Percentiles rank a stretch among this genome's conserved stretches.
phyloP scores from a whole-genome alignment of 2,329 filamentous ascomycete species.

The Myriosclerotinia curreyana region DNA sequence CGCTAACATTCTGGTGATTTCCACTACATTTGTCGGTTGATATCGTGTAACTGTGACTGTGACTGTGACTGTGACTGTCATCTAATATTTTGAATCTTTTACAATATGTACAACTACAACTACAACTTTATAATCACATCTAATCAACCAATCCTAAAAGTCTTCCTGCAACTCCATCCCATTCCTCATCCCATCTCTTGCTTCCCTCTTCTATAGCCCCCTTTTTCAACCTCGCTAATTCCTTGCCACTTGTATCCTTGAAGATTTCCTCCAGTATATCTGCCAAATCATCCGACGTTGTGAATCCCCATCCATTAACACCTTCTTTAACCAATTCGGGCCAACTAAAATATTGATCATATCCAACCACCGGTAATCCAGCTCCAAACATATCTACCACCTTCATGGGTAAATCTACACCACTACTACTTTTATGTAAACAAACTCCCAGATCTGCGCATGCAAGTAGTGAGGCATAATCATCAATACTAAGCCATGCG shows the following conservation, averaged over 20 bases:
- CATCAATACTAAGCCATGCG: constrained; percentile 77
- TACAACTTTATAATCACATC: neutral
- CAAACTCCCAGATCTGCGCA: constrained; percentile 87
- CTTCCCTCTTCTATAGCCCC: constrained; percentile 74
- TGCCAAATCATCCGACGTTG: constrained; percentile 63
- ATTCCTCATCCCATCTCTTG: constrained; percentile 86
- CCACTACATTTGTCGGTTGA: neutral
- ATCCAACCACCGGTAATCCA: constrained; percentile 85
- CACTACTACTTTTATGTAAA: constrained; percentile 88
- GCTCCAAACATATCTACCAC: constrained; percentile 99
- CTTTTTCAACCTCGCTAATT: constrained; percentile 59
- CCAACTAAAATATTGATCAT: constrained; percentile 83
- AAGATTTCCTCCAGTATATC: constrained; percentile 65
- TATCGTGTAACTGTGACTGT: neutral
- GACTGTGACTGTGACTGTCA: too few relatives aligned
- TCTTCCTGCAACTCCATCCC: constrained; percentile 76
- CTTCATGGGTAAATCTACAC: constrained; percentile 97
- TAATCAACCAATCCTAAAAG: constrained; percentile 52
- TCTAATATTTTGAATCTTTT: neutral
- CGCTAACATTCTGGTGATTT: neutral
- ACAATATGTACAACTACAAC: neutral
- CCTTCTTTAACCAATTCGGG: constrained; percentile 85
- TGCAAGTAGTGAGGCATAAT: constrained; percentile 82
- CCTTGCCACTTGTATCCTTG: constrained; percentile 45
- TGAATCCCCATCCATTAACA: constrained; percentile 82